These are phyloP conservation scores for Teratosphaeria destructans DNA, from an alignment of 2,329 filamentous ascomycete genomes.

Conservation along the genomic window DNA sequence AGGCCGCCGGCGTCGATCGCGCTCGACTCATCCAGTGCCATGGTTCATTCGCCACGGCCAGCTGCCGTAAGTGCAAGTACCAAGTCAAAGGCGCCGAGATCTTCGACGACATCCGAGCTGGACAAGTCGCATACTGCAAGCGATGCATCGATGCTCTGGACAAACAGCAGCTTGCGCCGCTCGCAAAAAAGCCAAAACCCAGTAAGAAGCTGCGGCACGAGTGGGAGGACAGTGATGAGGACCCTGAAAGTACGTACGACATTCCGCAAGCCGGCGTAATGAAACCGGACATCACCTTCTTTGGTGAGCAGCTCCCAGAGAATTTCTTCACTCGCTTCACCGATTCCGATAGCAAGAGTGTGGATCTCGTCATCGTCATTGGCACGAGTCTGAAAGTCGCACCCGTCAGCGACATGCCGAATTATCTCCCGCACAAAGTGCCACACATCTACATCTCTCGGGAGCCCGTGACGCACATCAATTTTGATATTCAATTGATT, in stretches of 20 bases:
- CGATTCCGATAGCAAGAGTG: constrained; percentile 66
- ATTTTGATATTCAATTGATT: constrained; percentile 93
- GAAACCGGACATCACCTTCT: constrained; percentile 97
- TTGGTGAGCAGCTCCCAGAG: constrained; percentile 79
- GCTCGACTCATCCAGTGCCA: constrained; percentile 92
- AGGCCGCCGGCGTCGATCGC: constrained; percentile 67
- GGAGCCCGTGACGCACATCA: constrained; percentile 71
- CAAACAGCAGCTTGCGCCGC: constrained; percentile 26
- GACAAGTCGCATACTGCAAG: constrained; percentile 67
- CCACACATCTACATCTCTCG: constrained; percentile 27
- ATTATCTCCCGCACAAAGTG: constrained; percentile 20
- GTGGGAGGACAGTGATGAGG: constrained; percentile 43
- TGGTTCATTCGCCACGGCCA: constrained; percentile 87
- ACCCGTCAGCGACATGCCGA: constrained; percentile 74
- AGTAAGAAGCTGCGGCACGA: constrained; percentile 40
- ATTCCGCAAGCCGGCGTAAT: constrained; percentile 67
- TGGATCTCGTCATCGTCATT: constrained; percentile 89
- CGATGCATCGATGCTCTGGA: constrained; percentile 52
- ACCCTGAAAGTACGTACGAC: constrained; percentile 51
- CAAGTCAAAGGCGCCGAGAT: constrained; percentile 66
- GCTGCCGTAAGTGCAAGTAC: constrained; percentile 71
- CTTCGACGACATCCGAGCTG: constrained; percentile 59
- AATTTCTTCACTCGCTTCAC: constrained; percentile 72
- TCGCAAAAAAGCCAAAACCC: constrained; percentile 21
- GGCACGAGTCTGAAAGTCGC: constrained; percentile 93